These are phyloP conservation scores for Citeromyces hawaiiensis DNA, from an alignment of 1,139 yeast species.

Conservation along the genomic window DNA sequence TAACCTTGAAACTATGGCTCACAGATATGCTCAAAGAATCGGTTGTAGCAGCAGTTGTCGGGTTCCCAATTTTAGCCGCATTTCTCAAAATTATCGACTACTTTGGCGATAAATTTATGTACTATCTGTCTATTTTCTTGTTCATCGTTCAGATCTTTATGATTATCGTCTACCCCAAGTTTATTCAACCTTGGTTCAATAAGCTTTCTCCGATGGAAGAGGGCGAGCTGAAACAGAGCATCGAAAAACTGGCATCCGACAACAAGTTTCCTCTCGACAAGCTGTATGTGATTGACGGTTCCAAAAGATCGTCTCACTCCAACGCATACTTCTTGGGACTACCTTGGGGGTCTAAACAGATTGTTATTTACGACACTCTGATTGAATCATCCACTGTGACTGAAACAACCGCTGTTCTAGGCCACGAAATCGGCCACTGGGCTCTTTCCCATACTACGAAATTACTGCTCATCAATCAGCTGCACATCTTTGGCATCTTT, in stretches of 20 bases:
- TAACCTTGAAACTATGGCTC: slow-evolving; percentile 59
- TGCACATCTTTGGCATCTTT: slow-evolving; percentile 51
- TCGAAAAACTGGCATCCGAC: slow-evolving; percentile 62
- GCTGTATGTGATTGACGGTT: slow-evolving; percentile 84
- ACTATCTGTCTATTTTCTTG: slow-evolving; percentile 63
- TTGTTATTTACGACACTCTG: slow-evolving; percentile 84
- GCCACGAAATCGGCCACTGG: slow-evolving; percentile 98
- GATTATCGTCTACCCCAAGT: slow-evolving; percentile 60
- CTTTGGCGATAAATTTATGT: slow-evolving; percentile 70
- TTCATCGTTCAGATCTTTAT: slow-evolving; percentile 59
- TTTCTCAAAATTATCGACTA: slow-evolving; percentile 70
- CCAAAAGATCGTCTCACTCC: slow-evolving; percentile 90
- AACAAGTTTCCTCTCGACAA: slow-evolving; percentile 80
- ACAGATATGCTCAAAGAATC: slow-evolving; percentile 55
- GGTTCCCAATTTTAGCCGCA: slow-evolving; percentile 61
- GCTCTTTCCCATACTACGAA: slow-evolving; percentile 72
- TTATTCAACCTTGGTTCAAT: slow-evolving; percentile 87
- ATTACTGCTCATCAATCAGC: slow-evolving; percentile 50
- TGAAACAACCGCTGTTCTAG: slow-evolving; percentile 88
- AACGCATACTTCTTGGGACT: slow-evolving; percentile 92
- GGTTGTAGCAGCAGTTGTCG: slow-evolving; percentile 39
- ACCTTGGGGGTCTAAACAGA: slow-evolving; percentile 87
- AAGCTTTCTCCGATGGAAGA: slow-evolving; percentile 82
- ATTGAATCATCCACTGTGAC: slow-evolving; percentile 63
- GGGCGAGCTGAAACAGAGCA: slow-evolving; percentile 74